Evolutionary conservation across 768 basidiomycete species (phyloP), one percentile per base, ranked within the genome.

Genomic region (Ephemerocybe angulata): DNA sequence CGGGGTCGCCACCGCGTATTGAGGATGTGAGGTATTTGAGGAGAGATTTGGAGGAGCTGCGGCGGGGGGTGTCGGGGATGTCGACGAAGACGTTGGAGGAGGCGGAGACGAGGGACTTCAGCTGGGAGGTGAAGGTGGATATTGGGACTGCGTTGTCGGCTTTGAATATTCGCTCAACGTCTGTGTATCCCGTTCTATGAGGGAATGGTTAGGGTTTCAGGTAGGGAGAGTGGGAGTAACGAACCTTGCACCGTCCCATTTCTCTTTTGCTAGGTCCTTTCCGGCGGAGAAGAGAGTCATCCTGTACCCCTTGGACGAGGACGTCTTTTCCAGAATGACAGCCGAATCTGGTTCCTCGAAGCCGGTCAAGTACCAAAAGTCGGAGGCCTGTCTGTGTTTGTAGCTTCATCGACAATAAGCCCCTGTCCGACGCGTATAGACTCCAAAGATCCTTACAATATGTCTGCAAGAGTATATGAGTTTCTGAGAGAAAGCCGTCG

Each of bases 301-400:
- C 52, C 76, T 78, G 70, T 95, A 98, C 0, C 93, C 94, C 61
- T 84, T 78, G 0, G 85, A 72, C 4, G 79, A 79, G 1, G 86
- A 82, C 31, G 74, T 77, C 62, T 90, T 90, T 68, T 93, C 90
- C 43, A 99, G 77, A 35, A 98, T 77, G 40, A 98, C 74, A 0
- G 91, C 94, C 17, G 96, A 83, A 53, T 96, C 88, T 1, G 94
- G 91, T 66, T 98, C 96, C 54, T 93, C 84, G 63, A 97, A 97
- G 11, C 97, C 97, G 0, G 97, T 97, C 13, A 99, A 76, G 68
- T 99, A 98, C 88, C 88, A 93, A 67, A 95, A 91, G 70, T 96
- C 87, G 33, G 90, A 93, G 0, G 84, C 84, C 70, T 96, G 96
- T 22, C 96, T 84, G 66, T 91, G 97, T 67, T 94, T 94, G 78